Evolutionary conservation across 164 flowering plant species (phyloP), one percentile per base, ranked within the genome.

Genomic region (Vitis riparia): DNA sequence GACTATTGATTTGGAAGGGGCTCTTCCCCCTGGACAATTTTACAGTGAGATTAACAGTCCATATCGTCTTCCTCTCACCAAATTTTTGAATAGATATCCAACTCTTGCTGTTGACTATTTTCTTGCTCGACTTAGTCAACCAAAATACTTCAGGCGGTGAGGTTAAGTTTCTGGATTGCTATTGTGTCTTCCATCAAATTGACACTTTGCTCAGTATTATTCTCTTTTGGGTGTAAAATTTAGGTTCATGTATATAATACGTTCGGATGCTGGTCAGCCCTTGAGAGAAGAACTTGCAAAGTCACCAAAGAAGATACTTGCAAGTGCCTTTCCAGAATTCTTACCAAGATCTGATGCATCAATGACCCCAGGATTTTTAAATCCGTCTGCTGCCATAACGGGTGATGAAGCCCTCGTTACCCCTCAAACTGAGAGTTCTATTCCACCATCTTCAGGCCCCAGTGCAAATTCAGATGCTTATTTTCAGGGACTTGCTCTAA

Each of bases 1-100:
- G 73, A 93, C 98, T 29, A 96, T 96, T 80, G 93, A 92, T 57
- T 82, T 96, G 82, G 99, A 93, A 78, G 91, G 85, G 48, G 93
- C 97, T 50, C 94, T 96, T 71, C 93, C 97, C 59, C 88, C 88
- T 9, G 98, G 95, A 57, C 98, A 91, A 74, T 87, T 87, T 73
- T 93, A 93, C 75, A 96, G 99, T 80, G 97, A 93, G 80, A 91
- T 96, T 52, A 96, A 93, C 73, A 96, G 99, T 82, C 99, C 99
- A 59, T 96, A 96, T 77, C 97, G 99, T 30, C 84, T 92, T 64
- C 99, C 99, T 19, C 94, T 96, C 5, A 93, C 97, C 11, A 96
- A 93, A 67, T 96, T 88, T 75, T 84, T 96, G 66, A 96, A 96
- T 69, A 87, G 91, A 44, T 91, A 96, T 78, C 86, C 99, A 49